Percentiles rank a stretch among this genome's conserved stretches.
Conservation (phyloP, 345 rosid species). For the Balakata baccata region DNA sequence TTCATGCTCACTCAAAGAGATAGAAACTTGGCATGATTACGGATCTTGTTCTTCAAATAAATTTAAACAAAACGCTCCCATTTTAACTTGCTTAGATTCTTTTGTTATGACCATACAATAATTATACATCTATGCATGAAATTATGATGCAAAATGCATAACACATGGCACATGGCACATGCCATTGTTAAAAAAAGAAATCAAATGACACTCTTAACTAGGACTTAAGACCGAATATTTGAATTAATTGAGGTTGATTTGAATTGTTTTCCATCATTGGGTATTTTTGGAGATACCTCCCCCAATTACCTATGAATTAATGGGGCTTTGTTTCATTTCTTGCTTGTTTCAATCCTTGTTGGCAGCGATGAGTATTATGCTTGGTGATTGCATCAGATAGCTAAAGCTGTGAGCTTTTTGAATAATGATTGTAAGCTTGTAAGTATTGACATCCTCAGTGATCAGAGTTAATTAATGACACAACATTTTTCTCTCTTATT, state of each 20-base stretch:
- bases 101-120: neutral
- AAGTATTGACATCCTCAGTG: constrained; percentile 28
- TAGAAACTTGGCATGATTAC: neutral
- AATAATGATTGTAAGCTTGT: constrained; percentile 98
- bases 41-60: neutral
- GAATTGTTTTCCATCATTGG: neutral
- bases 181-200: neutral
- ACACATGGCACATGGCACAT: too few relatives aligned
- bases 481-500: neutral
- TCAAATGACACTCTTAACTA: neutral
- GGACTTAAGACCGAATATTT: neutral
- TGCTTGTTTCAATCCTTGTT: constrained; percentile 14
- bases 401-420: constrained; percentile 98
- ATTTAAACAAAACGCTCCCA: neutral
- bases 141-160: neutral
- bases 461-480: neutral
- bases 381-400: constrained; percentile 86
- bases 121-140: neutral
- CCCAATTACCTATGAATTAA: neutral
- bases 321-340: neutral
- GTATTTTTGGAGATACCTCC: neutral
- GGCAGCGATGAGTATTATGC: constrained; percentile 96
- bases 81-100: neutral
- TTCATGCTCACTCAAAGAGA: neutral
- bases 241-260: neutral